These are phyloP conservation scores for Betula pendula DNA, from an alignment of 306 rosid genomes.

Conservation along the genomic window DNA sequence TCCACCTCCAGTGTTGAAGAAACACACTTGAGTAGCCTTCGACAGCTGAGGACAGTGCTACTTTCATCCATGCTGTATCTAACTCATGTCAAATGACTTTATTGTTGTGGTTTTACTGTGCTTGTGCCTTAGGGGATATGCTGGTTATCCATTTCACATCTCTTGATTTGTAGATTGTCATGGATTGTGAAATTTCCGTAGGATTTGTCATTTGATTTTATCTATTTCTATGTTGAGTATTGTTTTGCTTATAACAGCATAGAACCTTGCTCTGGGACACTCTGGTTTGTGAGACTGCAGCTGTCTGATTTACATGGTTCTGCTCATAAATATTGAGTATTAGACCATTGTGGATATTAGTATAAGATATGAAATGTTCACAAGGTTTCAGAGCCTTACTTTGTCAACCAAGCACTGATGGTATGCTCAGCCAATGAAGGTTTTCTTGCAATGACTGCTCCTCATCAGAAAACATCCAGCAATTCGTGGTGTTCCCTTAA, in stretches of 20 bases:
- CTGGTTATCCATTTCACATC: not conserved
- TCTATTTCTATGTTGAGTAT: not conserved
- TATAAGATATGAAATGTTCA: not conserved
- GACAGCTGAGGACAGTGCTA: no score
- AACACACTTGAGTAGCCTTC: no score
- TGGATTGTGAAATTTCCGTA: not conserved
- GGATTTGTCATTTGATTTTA: not conserved
- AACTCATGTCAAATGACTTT: no score
- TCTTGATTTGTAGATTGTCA: not conserved
- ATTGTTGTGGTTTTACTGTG: no score
- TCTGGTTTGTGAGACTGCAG: constrained; percentile 3
- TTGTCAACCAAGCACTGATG: not conserved
- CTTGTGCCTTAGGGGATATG: not conserved
- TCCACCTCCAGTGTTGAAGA: no score
- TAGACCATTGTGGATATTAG: not conserved
- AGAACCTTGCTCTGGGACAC: not conserved
- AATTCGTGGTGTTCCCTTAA: not conserved
- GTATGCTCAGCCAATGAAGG: not conserved
- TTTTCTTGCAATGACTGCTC: constrained; percentile 1
- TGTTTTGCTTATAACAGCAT: not conserved
- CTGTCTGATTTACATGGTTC: not conserved
- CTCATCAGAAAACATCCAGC: not conserved
- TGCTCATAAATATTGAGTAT: not conserved
- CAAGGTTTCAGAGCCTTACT: not conserved
- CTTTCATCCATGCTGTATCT: no score